A percentile compares a stretch with the other conserved stretches of the same genome.
Evolutionary conservation across 345 rosid genomes (phyloP).

Genomic region (Gossypium herbaceum): DNA sequence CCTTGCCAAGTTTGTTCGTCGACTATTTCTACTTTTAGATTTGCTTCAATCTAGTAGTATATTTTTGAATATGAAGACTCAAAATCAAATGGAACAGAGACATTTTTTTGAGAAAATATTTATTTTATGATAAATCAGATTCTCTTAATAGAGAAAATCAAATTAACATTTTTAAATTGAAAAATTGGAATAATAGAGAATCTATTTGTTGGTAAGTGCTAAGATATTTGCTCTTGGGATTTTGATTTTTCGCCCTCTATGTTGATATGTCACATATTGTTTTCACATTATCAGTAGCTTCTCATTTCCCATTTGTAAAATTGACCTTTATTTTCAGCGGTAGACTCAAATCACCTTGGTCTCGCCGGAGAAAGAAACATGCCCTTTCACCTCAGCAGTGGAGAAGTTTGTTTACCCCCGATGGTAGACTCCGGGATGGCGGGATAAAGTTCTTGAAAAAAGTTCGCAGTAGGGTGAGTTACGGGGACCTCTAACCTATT

Average conservation of each 20-base stretch:
- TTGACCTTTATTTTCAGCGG: constrained; percentile 37
- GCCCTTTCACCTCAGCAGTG: constrained; percentile 70
- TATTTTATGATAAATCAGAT: not conserved
- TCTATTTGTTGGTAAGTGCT: not conserved
- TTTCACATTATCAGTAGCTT: not conserved
- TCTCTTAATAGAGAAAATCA: not conserved
- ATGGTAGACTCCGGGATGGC: constrained; percentile 72
- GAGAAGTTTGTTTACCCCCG: constrained; percentile 60
- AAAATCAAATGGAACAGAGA: not conserved
- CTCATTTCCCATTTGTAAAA: not conserved
- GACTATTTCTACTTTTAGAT: not conserved
- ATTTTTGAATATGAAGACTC: not conserved
- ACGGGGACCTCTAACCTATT: constrained; percentile 3
- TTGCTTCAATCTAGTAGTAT: not conserved
- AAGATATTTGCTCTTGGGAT: not conserved
- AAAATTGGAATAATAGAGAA: not conserved
- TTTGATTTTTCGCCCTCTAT: not conserved
- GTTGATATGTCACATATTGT: not conserved
- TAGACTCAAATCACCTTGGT: constrained; percentile 83
- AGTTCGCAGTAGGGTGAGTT: constrained; percentile 87
- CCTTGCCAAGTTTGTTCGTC: not conserved
- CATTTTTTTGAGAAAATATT: not conserved
- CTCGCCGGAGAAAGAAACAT: constrained; percentile 64
- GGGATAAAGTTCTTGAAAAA: constrained; percentile 79
- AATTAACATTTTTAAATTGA: no score